Evolutionary conservation across 208 protist species (phyloP).

Genomic region (Herpetomonas samuelpessoai): DNA sequence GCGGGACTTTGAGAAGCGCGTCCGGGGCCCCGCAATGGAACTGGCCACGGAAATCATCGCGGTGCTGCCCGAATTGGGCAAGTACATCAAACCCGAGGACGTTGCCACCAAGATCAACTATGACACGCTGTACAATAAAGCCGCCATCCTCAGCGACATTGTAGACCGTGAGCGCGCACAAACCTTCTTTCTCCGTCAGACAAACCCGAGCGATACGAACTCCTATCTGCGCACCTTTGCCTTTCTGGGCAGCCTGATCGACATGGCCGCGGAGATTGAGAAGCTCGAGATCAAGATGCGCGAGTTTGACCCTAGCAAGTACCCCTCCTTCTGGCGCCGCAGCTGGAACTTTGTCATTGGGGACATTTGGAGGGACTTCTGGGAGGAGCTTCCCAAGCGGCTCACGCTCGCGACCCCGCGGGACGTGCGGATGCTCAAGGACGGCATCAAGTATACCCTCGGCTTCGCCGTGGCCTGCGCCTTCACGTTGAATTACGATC

Average conservation of each 20-base stretch:
- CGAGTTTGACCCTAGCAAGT: constrained; percentile 54
- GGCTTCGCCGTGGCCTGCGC: constrained; percentile 44
- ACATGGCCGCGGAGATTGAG: constrained; percentile 47
- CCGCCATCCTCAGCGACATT: constrained; percentile 25
- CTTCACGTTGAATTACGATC: constrained; percentile 37
- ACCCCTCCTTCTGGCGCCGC: constrained; percentile 32
- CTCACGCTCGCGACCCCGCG: constrained; percentile 50
- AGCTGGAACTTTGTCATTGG: constrained; percentile 58
- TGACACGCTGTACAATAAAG: constrained; percentile 24
- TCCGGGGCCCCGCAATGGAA: constrained; percentile 26
- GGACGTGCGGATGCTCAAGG: constrained; percentile 71
- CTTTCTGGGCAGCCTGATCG: constrained; percentile 38
- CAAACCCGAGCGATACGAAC: constrained; percentile 31
- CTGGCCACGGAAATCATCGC: constrained; percentile 44
- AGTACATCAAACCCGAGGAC: constrained; percentile 28
- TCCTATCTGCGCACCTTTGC: constrained; percentile 29
- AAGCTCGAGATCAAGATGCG: constrained; percentile 36
- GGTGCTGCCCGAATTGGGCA: constrained; percentile 29
- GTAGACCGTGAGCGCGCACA: constrained; percentile 26
- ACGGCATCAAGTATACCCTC: constrained; percentile 50
- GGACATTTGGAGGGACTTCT: constrained; percentile 63
- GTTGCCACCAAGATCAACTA: constrained; percentile 36
- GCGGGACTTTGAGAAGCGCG: constrained; percentile 25
- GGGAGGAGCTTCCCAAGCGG: constrained; percentile 56
- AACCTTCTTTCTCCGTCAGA: constrained; percentile 31